Evolutionary conservation across 495 filamentous ascomycete species (phyloP).

Genomic region (Neurospora pannonica): DNA sequence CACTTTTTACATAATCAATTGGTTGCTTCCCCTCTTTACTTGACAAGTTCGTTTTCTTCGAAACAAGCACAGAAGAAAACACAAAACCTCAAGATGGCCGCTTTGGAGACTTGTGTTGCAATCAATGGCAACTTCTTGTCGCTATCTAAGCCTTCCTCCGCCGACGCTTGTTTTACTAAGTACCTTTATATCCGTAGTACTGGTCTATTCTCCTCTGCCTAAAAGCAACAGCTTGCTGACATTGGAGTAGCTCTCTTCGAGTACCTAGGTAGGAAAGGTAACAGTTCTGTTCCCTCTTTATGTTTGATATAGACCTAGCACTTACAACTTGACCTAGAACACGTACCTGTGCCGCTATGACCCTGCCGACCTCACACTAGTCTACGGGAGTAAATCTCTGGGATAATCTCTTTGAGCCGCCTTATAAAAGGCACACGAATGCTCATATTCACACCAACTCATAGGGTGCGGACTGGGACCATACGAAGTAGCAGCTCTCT

Average conservation of each 20-base stretch:
- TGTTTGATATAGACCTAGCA: not conserved
- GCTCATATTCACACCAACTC: no score
- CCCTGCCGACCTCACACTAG: not conserved
- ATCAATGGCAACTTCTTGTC: not conserved
- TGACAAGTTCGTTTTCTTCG: not conserved
- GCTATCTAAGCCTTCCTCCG: not conserved
- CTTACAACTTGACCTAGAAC: not conserved
- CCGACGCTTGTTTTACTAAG: not conserved
- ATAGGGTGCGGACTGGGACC: no score
- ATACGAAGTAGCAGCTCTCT: no score
- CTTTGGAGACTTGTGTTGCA: not conserved
- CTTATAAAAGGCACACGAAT: no score
- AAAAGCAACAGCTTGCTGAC: not conserved
- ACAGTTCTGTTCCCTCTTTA: not conserved
- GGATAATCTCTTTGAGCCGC: no score
- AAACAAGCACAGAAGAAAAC: not conserved
- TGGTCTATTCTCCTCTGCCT: not conserved
- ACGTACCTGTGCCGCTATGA: not conserved
- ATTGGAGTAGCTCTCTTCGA: not conserved
- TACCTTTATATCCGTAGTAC: not conserved
- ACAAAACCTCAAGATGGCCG: not conserved
- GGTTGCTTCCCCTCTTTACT: not conserved
- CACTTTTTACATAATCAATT: not conserved
- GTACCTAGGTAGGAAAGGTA: not conserved
- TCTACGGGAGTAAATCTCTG: no score